These are phyloP conservation scores for Solanum paucissectum DNA, from an alignment of 257 asterid species.

Conservation along the genomic window DNA sequence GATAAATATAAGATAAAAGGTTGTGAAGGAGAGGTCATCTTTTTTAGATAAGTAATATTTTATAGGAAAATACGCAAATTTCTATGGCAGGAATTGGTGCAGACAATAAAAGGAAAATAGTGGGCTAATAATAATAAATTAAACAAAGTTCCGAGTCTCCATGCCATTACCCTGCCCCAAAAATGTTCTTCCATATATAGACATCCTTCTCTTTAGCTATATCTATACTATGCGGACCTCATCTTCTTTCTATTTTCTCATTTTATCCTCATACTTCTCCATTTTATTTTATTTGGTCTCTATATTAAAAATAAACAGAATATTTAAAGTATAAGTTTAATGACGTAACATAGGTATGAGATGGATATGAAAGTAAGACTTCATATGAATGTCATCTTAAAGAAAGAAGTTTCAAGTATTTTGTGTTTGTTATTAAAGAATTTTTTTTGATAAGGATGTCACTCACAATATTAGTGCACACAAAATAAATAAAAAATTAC, in stretches of 20 bases:
- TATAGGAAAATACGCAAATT: background rate
- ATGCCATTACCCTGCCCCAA: background rate
- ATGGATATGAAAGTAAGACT: background rate
- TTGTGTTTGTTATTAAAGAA: too few species aligned
- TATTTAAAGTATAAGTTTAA: fast-evolving
- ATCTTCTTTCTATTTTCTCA: background rate
- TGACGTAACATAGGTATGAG: background rate
- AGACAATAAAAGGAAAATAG: background rate
- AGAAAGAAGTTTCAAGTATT: background rate
- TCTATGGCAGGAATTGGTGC: background rate
- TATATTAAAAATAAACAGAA: too few species aligned
- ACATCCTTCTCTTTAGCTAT: background rate
- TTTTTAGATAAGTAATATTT: background rate
- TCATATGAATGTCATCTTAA: background rate
- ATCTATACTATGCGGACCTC: background rate
- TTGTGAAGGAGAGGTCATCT: background rate
- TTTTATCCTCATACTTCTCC: background rate
- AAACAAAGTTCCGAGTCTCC: background rate
- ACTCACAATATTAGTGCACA: background rate
- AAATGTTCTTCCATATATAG: background rate
- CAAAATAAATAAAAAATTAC: too few species aligned
- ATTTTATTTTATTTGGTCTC: too few species aligned
- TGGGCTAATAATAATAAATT: background rate
- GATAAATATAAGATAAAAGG: background rate
- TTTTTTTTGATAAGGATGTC: background rate